Conservation (phyloP, 352 stramenopile species). For the Globisporangium carolinianum region DNA sequence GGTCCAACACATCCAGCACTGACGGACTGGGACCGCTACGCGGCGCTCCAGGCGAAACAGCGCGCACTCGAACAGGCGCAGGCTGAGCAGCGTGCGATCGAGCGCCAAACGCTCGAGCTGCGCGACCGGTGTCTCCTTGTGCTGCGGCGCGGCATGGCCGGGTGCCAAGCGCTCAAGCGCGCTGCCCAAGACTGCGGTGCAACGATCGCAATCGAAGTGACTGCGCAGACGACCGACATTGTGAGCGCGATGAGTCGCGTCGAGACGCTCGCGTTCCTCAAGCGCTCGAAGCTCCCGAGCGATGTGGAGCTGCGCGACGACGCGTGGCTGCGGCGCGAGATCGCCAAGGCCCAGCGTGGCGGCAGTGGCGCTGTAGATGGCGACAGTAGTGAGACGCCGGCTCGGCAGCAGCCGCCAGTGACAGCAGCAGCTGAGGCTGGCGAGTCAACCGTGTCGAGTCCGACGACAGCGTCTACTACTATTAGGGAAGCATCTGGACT, state of each 20-base stretch:
- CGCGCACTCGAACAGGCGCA: neutral
- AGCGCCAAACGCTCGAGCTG: constrained; percentile 43
- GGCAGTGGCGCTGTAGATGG: neutral
- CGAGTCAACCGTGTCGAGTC: too few species aligned
- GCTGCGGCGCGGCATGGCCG: constrained; percentile 59
- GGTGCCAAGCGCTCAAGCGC: constrained; percentile 62
- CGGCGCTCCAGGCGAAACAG: constrained; percentile 11
- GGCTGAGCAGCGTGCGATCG: constrained; percentile 21
- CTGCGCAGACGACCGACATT: constrained; percentile 69
- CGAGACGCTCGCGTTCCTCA: constrained; percentile 68
- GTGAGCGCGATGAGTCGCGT: constrained; percentile 53
- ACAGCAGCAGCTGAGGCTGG: too few species aligned
- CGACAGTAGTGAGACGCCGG: neutral
- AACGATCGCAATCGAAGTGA: constrained; percentile 71
- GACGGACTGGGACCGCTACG: constrained; percentile 10
- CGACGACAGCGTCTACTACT: too few species aligned
- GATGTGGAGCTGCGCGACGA: constrained; percentile 71
- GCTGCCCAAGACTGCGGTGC: constrained; percentile 50
- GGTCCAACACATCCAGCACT: neutral
- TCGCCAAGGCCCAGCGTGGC: constrained; percentile 31
- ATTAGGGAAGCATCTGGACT: too few species aligned
- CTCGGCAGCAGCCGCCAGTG: too few species aligned
- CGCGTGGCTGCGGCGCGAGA: constrained; percentile 61
- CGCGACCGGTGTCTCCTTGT: constrained; percentile 60
- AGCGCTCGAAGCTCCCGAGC: constrained; percentile 50